Evolutionary conservation across 257 asterid species (phyloP).

Genomic region (Ballota nigra): DNA sequence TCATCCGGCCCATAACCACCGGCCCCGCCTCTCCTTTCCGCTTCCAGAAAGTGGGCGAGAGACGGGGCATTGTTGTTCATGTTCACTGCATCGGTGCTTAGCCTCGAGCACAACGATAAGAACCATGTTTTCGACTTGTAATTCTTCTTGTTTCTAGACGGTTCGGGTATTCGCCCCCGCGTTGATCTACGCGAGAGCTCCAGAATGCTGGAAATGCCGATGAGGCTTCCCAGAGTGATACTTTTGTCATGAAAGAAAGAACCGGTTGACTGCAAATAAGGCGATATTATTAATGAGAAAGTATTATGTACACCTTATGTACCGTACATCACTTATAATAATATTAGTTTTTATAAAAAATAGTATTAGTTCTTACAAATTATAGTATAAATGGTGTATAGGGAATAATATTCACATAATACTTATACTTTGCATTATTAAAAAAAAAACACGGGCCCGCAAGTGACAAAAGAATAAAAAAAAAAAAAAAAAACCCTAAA

Average conservation of each 20-base stretch:
- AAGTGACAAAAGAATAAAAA: too few relatives aligned
- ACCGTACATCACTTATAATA: too few relatives aligned
- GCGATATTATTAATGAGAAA: neutral
- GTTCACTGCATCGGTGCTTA: constrained; percentile 63
- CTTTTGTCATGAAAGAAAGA: constrained; percentile 73
- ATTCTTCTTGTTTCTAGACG: constrained; percentile 38
- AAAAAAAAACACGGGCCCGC: too few relatives aligned
- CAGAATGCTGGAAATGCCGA: constrained; percentile 62
- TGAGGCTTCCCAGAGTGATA: constrained; percentile 65
- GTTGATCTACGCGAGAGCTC: constrained; percentile 63
- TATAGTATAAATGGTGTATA: too few relatives aligned
- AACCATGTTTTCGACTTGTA: constrained; percentile 59
- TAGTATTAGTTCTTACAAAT: too few relatives aligned
- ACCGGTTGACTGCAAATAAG: constrained; percentile 57
- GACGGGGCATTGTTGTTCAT: constrained; percentile 42
- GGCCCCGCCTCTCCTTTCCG: constrained; percentile 53
- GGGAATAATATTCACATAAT: too few relatives aligned
- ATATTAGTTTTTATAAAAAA: too few relatives aligned
- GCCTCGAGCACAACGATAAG: constrained; percentile 55
- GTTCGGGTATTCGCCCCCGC: constrained; percentile 44
- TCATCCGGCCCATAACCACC: constrained; percentile 41
- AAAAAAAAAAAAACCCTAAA: too few relatives aligned
- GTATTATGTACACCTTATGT: too few relatives aligned
- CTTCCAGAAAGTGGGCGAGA: constrained; percentile 73
- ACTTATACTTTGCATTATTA: too few relatives aligned